Conservation (phyloP, 129 eudicot genomes). For the Kitagawia praeruptora region DNA sequence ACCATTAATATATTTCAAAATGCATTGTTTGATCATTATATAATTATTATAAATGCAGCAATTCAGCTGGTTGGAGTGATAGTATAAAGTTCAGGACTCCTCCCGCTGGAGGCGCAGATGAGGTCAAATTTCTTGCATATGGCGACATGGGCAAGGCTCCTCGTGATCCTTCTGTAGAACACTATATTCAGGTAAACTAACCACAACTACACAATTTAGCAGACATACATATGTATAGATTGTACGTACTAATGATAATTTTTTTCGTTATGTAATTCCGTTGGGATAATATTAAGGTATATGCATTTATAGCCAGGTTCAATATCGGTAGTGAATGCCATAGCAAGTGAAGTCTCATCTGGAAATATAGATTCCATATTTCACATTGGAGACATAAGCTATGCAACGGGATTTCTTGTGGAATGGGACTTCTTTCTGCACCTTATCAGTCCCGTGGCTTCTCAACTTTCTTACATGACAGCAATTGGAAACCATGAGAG, state of each 20-base stretch:
- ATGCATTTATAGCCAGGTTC: constrained; percentile 70
- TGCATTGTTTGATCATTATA: not conserved
- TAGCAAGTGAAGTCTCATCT: constrained; percentile 47
- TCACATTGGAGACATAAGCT: constrained; percentile 95
- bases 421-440: constrained; percentile 96
- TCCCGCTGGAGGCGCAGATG: constrained; percentile 66
- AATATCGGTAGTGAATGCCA: constrained; percentile 47
- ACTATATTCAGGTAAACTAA: constrained; percentile 68
- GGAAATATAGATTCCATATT: constrained; percentile 65
- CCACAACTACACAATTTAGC: not conserved
- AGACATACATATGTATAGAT: not conserved
- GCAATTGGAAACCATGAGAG: constrained; percentile 97
- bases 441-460: constrained; percentile 63
- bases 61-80: constrained; percentile 70
- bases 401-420: constrained; percentile 80
- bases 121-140: constrained; percentile 57
- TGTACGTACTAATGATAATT: not conserved
- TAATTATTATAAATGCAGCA: constrained; percentile 28
- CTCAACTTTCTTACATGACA: constrained; percentile 78
- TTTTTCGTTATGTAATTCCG: not conserved
- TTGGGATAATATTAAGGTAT: not conserved
- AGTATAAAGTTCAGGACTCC: constrained; percentile 51
- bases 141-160: constrained; percentile 99
- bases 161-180: constrained; percentile 65
- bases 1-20: too few relatives aligned